Base-by-base conservation (phyloP, 768 basidiomycete species). In the Phaffia tasmanica region DNA sequence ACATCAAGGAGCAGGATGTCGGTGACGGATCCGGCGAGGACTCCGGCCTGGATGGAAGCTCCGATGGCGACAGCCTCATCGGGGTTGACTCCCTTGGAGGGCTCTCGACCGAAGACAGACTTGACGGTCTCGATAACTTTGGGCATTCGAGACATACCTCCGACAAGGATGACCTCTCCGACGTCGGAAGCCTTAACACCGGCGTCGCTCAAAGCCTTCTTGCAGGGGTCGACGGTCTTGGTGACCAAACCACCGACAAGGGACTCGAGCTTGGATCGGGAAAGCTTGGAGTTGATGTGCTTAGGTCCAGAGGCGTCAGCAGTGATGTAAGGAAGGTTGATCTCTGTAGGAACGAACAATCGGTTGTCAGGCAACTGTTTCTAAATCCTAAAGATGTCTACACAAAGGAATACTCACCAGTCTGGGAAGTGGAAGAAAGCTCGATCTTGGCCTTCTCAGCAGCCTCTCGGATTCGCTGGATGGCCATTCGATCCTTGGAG, bases 391-490 rank as follows among this genome's bases (percentile, higher is more conserved):
- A 19, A 16, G 35, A n/a, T 1, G 49, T 1, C 46, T 16, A 51
- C 16, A 51, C 16, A 51, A 51, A 4, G 29, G 27, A 51, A 25
- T 21, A 62, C 61, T 47, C 18, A 62, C 61, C 61, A 35, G 95
- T 99, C 76, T 97, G 89, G 0, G 87, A 81, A 1, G 93, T 89
- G 15, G 89, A 92, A 15, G 92, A 97, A 29, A 99, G 81, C 75
- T 98, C 94, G 60, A 95, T 93, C 84, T 99, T 99, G 71, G 95
- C 95, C 81, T 97, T 97, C 82, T 99, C 95, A 16, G 94, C 91
- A 23, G 95, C 95, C 78, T 99, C 95, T 72, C 95, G 91, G 70
- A 99, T 90, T 78, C 95, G 91, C 78, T 98, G 95, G 72, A 99
- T 89, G 8, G 95, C 93, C 88, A 97, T 95, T 59, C 86, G 83